phyloP scores from a whole-genome alignment of 495 filamentous ascomycete species.

The Aspergillus ellipticus region DNA sequence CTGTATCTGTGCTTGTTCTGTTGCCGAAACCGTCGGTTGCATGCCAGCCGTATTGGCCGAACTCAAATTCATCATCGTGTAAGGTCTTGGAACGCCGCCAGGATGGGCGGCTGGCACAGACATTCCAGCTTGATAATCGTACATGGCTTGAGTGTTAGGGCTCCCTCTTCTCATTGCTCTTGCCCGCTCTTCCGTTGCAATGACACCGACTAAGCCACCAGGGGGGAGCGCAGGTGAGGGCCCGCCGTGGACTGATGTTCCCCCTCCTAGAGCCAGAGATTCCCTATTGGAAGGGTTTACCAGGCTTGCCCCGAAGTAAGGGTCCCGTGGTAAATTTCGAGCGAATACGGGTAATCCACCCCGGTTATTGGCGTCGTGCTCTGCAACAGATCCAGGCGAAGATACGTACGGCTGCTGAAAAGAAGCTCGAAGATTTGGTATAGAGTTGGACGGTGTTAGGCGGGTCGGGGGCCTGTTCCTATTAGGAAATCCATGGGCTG shows the following conservation, averaged over 20 bases:
- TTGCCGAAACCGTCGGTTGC: conserved; percentile 39
- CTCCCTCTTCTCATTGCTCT: conserved; percentile 75
- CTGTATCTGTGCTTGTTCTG: conserved; percentile 75
- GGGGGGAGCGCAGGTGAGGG: conserved; percentile 41
- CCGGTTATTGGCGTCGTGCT: conserved; percentile 37
- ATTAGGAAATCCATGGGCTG: conserved; percentile 88
- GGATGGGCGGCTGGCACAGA: conserved; percentile 26
- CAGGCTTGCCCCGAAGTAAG: conserved; percentile 79
- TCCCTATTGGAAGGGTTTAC: conserved; percentile 73
- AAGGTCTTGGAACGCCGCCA: conserved; percentile 39
- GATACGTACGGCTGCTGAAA: conserved; percentile 32
- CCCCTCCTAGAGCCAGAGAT: conserved; percentile 63
- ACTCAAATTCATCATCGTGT: conserved; percentile 47
- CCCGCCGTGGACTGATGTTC: conserved; percentile 54
- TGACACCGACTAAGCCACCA: conserved; percentile 86
- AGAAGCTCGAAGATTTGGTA: conserved; percentile 46
- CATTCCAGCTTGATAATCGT: conserved; percentile 35
- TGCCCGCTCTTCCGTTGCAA: conserved; percentile 77
- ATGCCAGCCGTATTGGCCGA: conserved; percentile 31
- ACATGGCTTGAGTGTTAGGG: conserved; percentile 58
- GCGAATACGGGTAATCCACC: conserved; percentile 76
- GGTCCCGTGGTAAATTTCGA: conserved; percentile 79
- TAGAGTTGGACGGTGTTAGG: conserved; percentile 60
- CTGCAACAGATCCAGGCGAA: conserved; percentile 42
- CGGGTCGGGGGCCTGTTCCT: conserved; percentile 75